phyloP scores from a whole-genome alignment of 768 basidiomycete species.

The Mycena amicta region DNA sequence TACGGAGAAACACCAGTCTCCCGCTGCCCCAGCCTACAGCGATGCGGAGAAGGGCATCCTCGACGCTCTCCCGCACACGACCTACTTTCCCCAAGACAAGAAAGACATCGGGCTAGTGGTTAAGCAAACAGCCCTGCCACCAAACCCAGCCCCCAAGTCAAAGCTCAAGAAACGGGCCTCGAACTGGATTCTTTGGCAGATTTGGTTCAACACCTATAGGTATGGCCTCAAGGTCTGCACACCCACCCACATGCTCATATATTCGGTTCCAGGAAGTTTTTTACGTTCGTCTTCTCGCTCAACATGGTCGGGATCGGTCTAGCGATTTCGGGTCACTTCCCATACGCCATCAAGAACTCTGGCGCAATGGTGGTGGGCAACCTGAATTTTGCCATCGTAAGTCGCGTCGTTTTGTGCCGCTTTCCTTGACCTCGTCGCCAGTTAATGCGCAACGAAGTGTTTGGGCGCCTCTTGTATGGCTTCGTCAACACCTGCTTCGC shows the following conservation, averaged over 20 bases:
- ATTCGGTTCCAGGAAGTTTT: slow-evolving; percentile 57
- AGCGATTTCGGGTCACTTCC: slow-evolving; percentile 66
- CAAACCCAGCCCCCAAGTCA: slow-evolving; percentile 42
- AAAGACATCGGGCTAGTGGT: slow-evolving; percentile 40
- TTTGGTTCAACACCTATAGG: slow-evolving; percentile 80
- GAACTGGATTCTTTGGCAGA: slow-evolving; percentile 56
- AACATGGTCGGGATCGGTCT: slow-evolving; percentile 66
- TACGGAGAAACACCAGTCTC: slow-evolving; percentile 33
- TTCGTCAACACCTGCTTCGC: slow-evolving; percentile 71
- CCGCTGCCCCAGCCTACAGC: slow-evolving; percentile 42
- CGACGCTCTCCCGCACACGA: slow-evolving; percentile 39
- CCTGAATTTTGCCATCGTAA: slow-evolving; percentile 65
- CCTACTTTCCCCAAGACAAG: slow-evolving; percentile 31
- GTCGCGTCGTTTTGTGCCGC: not conserved
- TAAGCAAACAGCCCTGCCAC: slow-evolving; percentile 35
- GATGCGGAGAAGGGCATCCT: slow-evolving; percentile 64
- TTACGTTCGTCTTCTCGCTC: slow-evolving; percentile 58
- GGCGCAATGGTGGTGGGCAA: slow-evolving; percentile 75
- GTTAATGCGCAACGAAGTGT: slow-evolving; percentile 73
- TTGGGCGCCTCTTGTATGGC: slow-evolving; percentile 68
- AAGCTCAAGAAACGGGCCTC: slow-evolving; percentile 59
- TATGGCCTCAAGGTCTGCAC: too few species aligned
- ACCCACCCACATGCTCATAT: too few species aligned
- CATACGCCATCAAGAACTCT: slow-evolving; percentile 59
- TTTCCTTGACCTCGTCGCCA: not conserved